A percentile compares a stretch with the other conserved stretches of the same genome.
These are phyloP conservation scores for Hyphopichia khmerensis DNA, from an alignment of 1,139 yeast genomes.

Conservation along the genomic window DNA sequence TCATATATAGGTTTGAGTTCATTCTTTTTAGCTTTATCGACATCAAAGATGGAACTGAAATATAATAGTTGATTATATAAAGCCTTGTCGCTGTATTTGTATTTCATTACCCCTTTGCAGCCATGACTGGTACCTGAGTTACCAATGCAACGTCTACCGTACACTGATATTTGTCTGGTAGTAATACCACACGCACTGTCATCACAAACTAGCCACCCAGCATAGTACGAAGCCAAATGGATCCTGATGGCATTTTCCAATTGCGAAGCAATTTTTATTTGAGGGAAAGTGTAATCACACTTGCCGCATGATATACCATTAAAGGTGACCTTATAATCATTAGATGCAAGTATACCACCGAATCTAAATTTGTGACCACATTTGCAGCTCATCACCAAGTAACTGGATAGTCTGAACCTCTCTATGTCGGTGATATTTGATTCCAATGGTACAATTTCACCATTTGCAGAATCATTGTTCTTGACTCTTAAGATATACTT, in stretches of 20 bases:
- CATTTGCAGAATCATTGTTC: conserved; percentile 32
- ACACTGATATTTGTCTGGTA: conserved; percentile 86
- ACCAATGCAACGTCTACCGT: conserved; percentile 83
- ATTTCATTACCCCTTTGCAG: conserved; percentile 85
- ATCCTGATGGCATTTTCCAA: conserved; percentile 68
- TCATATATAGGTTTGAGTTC: conserved; percentile 50
- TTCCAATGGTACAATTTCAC: conserved; percentile 73
- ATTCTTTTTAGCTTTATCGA: conserved; percentile 67
- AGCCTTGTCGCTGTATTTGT: conserved; percentile 73
- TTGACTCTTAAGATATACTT: conserved; percentile 55
- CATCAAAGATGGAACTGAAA: conserved; percentile 76
- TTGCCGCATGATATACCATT: conserved; percentile 70
- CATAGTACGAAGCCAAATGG: conserved; percentile 75
- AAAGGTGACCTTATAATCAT: conserved; percentile 56
- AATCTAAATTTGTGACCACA: conserved; percentile 65
- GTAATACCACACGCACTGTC: conserved; percentile 78
- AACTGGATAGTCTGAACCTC: conserved; percentile 67
- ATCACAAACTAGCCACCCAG: conserved; percentile 83
- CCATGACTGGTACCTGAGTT: conserved; percentile 58
- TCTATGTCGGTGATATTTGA: conserved; percentile 80
- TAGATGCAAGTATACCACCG: conserved; percentile 71
- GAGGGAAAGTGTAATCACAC: conserved; percentile 54
- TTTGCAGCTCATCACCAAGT: conserved; percentile 56
- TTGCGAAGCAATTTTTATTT: conserved; percentile 64
- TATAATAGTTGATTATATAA: conserved; percentile 86